Conservation (phyloP, 306 rosid species). For the Biancaea sappan region DNA sequence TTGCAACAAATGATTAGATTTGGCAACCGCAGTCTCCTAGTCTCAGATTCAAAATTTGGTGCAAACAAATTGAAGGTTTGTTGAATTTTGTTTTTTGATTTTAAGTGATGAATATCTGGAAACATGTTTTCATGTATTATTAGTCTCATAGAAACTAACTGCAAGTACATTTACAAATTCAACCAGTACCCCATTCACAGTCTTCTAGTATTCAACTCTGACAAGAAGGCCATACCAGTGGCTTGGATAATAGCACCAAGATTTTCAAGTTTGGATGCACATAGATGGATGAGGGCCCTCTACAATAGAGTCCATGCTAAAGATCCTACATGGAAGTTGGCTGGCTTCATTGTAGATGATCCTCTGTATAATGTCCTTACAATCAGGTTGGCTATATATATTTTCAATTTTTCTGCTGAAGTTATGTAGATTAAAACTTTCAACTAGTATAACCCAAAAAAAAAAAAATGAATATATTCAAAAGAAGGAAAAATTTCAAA, state of each 20-base stretch:
- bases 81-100: conserved; percentile 21
- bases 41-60: conserved; percentile 91
- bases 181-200: conserved; percentile 80
- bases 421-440: conserved; percentile 14
- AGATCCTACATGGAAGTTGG: conserved; percentile 82
- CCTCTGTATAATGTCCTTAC: conserved; percentile 71
- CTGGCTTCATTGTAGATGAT: conserved; percentile 89
- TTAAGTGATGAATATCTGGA: conserved; percentile 11
- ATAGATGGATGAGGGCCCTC: conserved; percentile 97
- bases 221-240: conserved; percentile 88
- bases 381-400: conserved; percentile 62
- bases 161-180: conserved; percentile 36
- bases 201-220: conserved; percentile 89
- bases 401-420: conserved; percentile 20
- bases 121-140: conserved; percentile 14
- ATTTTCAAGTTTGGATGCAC: conserved; percentile 57
- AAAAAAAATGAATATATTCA: too few species aligned
- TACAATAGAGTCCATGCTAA: conserved; percentile 77
- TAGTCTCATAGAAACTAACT: conserved; percentile 41
- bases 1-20: conserved; percentile 91
- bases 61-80: conserved; percentile 88
- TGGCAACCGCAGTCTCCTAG: conserved; percentile 77
- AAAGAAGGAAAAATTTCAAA: too few species aligned
- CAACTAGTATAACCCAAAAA: neutral
- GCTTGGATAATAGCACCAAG: conserved; percentile 89